Evolutionary conservation across 805 yeast species (phyloP).

Genomic region (Saturnispora zaruensis): DNA sequence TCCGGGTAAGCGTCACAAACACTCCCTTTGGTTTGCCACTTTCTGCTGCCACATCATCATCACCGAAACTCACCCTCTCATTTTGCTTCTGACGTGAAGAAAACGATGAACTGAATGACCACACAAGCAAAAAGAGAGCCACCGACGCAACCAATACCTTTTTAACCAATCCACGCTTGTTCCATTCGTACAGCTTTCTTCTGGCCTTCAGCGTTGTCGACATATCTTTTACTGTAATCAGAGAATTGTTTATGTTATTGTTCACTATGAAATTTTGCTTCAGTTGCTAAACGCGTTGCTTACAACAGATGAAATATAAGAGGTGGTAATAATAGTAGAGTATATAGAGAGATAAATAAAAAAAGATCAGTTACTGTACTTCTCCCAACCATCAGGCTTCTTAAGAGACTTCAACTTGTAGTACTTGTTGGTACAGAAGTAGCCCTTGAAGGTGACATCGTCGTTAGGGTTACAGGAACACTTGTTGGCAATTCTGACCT

Average conservation of each 20-base stretch:
- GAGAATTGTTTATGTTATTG: background rate
- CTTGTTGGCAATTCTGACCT: slow-evolving; percentile 45
- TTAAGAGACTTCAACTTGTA: slow-evolving; percentile 44
- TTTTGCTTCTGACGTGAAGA: background rate
- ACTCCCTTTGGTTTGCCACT: slow-evolving; percentile 39
- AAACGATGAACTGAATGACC: slow-evolving; percentile 3
- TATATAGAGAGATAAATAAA: background rate
- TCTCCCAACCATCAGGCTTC: slow-evolving; percentile 68
- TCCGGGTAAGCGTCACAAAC: slow-evolving; percentile 71
- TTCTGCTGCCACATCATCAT: background rate
- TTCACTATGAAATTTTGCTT: background rate
- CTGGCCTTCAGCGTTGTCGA: slow-evolving; percentile 6
- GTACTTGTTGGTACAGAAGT: slow-evolving; percentile 62
- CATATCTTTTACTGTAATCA: background rate
- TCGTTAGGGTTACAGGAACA: slow-evolving; percentile 69
- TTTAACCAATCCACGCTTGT: slow-evolving; percentile 5
- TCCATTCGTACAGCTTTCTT: slow-evolving; percentile 8
- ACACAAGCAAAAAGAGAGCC: background rate
- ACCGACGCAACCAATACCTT: background rate
- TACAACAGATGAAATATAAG: background rate
- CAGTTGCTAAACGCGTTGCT: background rate
- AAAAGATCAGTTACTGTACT: slow-evolving; percentile 33
- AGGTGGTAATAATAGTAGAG: background rate
- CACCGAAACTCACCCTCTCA: background rate
- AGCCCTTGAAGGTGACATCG: slow-evolving; percentile 71